Conservation (phyloP, 257 asterid species). For the Solanum sejunctum region DNA sequence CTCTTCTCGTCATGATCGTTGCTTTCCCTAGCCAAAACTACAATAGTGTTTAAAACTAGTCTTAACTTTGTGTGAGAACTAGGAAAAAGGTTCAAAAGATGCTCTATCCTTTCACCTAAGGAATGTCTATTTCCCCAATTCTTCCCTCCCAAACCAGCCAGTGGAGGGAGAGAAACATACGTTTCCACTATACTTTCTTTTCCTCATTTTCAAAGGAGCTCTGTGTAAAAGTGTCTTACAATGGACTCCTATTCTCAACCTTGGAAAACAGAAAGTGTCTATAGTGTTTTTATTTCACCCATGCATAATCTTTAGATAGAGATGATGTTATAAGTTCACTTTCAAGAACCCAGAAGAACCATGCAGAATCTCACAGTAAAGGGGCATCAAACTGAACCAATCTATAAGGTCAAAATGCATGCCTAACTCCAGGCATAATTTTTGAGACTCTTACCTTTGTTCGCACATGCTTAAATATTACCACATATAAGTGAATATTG, state of each 20-base stretch:
- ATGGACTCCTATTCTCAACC: background rate
- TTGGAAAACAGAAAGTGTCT: background rate
- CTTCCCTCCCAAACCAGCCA: background rate
- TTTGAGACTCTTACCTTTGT: background rate
- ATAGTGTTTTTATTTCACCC: background rate
- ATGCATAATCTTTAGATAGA: background rate
- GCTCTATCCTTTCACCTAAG: background rate
- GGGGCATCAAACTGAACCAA: background rate
- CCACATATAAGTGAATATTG: background rate
- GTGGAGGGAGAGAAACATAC: background rate
- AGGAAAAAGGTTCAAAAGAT: background rate
- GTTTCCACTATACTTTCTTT: background rate
- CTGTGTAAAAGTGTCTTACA: background rate
- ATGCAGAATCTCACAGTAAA: background rate
- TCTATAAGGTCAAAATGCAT: background rate
- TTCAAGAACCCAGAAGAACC: background rate
- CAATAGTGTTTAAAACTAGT: background rate
- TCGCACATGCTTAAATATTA: background rate
- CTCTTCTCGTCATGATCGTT: background rate
- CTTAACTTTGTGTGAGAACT: background rate
- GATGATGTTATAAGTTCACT: background rate
- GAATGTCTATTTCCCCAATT: background rate
- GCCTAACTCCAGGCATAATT: background rate
- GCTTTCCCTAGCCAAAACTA: background rate
- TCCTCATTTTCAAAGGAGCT: background rate